Conservation (phyloP, 176 grass and related monocot species). For the Themeda triandra region DNA sequence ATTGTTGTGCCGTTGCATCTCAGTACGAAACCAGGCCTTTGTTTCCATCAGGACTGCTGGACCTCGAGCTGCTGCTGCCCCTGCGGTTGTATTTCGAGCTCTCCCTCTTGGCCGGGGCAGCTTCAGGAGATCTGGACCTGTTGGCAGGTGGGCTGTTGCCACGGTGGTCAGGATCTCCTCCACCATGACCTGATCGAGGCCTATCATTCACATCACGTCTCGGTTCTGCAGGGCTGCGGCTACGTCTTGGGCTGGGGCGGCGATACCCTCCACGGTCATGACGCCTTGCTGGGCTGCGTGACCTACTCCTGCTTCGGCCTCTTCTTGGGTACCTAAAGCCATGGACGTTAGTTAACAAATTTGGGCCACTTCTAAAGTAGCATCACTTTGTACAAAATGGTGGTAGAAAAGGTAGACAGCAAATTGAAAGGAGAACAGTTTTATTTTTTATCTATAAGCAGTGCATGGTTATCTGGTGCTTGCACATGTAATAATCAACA, state of each 20-base stretch:
- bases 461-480: background rate
- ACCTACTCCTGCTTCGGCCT: constrained; percentile 56
- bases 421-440: background rate
- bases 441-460: constrained; percentile 13
- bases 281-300: constrained; percentile 35
- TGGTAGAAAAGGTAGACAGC: background rate
- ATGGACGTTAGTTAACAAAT: background rate
- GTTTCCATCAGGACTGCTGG: constrained; percentile 56
- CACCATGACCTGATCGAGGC: constrained; percentile 36
- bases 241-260: constrained; percentile 48
- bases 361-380: background rate
- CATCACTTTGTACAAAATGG: background rate
- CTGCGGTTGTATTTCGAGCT: constrained; percentile 46
- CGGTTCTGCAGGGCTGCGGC: constrained; percentile 29
- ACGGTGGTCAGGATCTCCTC: background rate
- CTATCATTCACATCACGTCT: constrained; percentile 13
- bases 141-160: constrained; percentile 18
- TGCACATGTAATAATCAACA: constrained; percentile 11
- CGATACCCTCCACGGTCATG: constrained; percentile 37
- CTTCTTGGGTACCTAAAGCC: constrained; percentile 50
- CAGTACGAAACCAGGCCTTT: constrained; percentile 74
- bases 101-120: constrained; percentile 22
- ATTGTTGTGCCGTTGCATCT: background rate
- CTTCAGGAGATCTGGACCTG: constrained; percentile 54
- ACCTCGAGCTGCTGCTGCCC: constrained; percentile 62